A percentile compares a stretch with the other conserved stretches of the same genome.
Conservation (phyloP, 371 early-diverging fungal species). For the Blyttiomyces sp. region DNA sequence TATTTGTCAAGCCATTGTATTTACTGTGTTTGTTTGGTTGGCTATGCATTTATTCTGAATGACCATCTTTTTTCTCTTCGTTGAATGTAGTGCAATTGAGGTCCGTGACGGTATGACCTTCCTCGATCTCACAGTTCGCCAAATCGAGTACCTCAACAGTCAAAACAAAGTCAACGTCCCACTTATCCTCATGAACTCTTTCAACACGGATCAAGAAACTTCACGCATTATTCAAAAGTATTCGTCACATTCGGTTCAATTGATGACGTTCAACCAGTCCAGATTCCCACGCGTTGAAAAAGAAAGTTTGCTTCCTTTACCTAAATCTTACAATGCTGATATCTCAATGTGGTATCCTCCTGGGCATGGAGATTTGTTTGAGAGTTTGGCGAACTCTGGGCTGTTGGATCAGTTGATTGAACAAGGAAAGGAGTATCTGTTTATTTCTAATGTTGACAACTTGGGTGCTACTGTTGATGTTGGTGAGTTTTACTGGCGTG, state of each 20-base stretch:
- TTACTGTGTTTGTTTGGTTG: too few relatives aligned
- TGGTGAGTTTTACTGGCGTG: constrained; percentile 26
- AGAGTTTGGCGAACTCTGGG: constrained; percentile 92
- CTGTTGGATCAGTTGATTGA: constrained; percentile 91
- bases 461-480: constrained; percentile 98
- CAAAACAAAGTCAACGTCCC: constrained; percentile 90
- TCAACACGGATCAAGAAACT: constrained; percentile 98
- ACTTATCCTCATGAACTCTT: constrained; percentile 99
- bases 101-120: constrained; percentile 98
- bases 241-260: constrained; percentile 80
- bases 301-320: constrained; percentile 88
- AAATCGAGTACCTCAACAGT: constrained; percentile 96
- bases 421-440: constrained; percentile 98
- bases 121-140: constrained; percentile 97
- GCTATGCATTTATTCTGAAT: too few relatives aligned
- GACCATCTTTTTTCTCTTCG: too few relatives aligned
- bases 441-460: constrained; percentile 99
- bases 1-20: too few relatives aligned
- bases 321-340: constrained; percentile 53
- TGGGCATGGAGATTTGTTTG: constrained; percentile 99
- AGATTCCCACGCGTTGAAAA: constrained; percentile 94
- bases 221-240: constrained; percentile 96
- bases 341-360: constrained; percentile 94
- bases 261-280: constrained; percentile 97
- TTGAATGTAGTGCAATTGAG: constrained; percentile 80